Base-by-base conservation (phyloP, 148 eudicot genomes). In the Fallopia convolvulus region DNA sequence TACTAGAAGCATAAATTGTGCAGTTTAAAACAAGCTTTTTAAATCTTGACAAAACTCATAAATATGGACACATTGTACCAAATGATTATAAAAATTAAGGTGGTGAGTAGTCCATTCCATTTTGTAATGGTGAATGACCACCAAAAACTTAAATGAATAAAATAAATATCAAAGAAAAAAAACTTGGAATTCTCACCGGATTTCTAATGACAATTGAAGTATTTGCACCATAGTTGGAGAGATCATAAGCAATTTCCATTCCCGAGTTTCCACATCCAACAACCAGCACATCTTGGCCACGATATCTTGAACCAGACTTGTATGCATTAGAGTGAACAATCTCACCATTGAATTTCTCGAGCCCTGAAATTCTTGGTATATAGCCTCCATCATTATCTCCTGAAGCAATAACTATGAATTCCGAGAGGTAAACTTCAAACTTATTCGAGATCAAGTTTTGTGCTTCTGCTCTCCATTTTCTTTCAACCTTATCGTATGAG, bases 201-300 rank as follows among this genome's bases (percentile, higher is more conserved):
- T 74, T 83, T 70, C 86, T 18, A 11, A 85, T 73, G 9, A 87
- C 88, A 36, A 85, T 81, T 1, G 83, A 87, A 12, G 88, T 74
- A 49, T 83, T 74, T 2, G 82, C 88, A 12, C 86, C 88, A 72
- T 26, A 26, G 30, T 26, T 26, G 30, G 30, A 26, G 30, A 26
- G 30, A 78, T 87, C 88, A 23, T 75, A 77, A 33, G 75, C 55
- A 55, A 85, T 87, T 76, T 87, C 90, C 90, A 87, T 87, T 10
- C 90, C 87, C 0, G 88, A 87, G 46, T 87, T 87, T 20, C 90
- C 88, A 60, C 82, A 81, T 0, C 85, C 90, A 49, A 87, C 86
- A 10, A 87, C 87, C 48, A 87, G 72, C 3, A 87, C 90, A 21
- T 75, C 40, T 14, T 81, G 63, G 13, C 36, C 75, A 0, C 47